Percentiles rank a stretch among this genome's conserved stretches.
phyloP scores from a whole-genome alignment of 2,329 filamentous ascomycete genomes.

The Ceratocystis huliohia region DNA sequence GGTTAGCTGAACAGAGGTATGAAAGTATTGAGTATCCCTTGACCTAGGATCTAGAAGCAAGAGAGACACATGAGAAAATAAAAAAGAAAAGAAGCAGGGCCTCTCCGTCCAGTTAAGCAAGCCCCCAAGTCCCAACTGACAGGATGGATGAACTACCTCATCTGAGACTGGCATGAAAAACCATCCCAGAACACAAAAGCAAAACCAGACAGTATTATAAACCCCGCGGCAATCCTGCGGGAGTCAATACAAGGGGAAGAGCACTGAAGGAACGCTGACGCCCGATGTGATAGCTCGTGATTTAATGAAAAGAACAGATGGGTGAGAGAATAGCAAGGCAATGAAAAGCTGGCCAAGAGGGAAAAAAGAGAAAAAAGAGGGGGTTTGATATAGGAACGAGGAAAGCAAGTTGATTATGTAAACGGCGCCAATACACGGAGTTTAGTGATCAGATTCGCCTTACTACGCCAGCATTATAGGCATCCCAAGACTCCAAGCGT shows the following conservation, averaged over 20 bases:
- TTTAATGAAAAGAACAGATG: not conserved
- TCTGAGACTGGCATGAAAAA: not conserved
- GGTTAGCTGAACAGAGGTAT: not conserved
- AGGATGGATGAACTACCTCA: not conserved
- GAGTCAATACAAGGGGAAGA: not conserved
- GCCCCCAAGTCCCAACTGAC: not conserved
- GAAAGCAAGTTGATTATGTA: too few relatives aligned
- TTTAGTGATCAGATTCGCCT: too few relatives aligned
- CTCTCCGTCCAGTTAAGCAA: not conserved
- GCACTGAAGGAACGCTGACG: not conserved
- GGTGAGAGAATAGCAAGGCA: not conserved
- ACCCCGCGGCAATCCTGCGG: conserved; percentile 4
- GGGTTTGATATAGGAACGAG: not conserved
- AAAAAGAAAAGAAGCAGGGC: not conserved
- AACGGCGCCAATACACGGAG: too few relatives aligned
- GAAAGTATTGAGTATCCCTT: not conserved
- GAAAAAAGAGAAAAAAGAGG: not conserved
- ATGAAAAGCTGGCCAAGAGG: not conserved
- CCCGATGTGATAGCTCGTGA: not conserved
- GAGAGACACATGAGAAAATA: not conserved
- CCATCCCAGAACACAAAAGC: not conserved
- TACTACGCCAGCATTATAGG: too few relatives aligned
- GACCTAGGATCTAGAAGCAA: not conserved
- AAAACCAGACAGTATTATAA: not conserved
- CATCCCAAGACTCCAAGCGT: too few relatives aligned